Evolutionary conservation across 495 filamentous ascomycete species (phyloP), one percentile per base, ranked within the genome.

Genomic region (Staphylotrichum longicolle): DNA sequence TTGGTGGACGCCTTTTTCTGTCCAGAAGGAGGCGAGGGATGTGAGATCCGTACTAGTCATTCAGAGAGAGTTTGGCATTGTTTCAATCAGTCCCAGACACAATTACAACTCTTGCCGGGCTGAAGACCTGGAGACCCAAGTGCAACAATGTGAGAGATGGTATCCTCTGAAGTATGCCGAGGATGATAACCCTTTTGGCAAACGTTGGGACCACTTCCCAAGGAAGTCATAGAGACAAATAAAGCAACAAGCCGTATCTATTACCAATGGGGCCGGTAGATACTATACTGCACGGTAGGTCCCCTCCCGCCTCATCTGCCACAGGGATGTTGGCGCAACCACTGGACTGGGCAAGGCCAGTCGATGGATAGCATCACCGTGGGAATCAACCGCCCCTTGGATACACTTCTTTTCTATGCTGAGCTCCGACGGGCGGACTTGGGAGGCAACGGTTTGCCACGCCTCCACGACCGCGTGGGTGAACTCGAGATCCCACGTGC

Each of bases 401-500:
- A 66, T 40, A 14, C 15, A 42, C 37, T 59, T n/a, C 42, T 62
- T 57, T 15, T 5, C 30, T 34, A 60, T 40, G 40, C 44, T 40
- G 7, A 66, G 63, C 33, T 34, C 15, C 14, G 37, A 33, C 32
- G 37, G 45, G 30, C 39, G 50, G 35, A n/a, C 44, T 57, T 64
- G 59, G 44, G 53, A 63, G 57, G 66, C 66, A 55, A 68, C 66
- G 65, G 69, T 37, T 68, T 58, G 40, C 63, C 65, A 73, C 53
- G 57, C 59, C 51, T 68, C 47, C 39, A 70, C 47, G 59, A 72
- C 65, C 53, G 39, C 47, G 52, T 58, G 60, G 61, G 58, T 60
- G 47, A 73, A 58, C 40, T 54, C 37, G 56, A 71, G 45, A 45
- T 66, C 63, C 70, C 69, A 70, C 52, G 65, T 71, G 61, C 69